Percentiles rank a stretch among this genome's conserved stretches.
Evolutionary conservation across 768 basidiomycete species (phyloP).

Genomic region (Neoboletus magnificus): DNA sequence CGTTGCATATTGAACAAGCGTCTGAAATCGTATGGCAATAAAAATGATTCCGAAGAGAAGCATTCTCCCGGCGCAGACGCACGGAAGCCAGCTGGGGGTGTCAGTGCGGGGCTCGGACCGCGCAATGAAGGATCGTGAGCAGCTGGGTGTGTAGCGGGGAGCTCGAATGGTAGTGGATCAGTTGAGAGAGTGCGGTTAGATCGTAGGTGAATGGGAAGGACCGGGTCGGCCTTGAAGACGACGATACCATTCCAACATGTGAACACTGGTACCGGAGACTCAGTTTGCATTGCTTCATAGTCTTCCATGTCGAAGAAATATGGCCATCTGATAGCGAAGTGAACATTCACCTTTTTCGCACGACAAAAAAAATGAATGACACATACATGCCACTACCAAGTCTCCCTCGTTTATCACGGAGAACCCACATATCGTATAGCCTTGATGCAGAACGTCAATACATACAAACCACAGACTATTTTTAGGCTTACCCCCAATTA

Average conservation of each 20-base stretch:
- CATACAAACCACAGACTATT: background rate
- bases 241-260: conserved; percentile 47
- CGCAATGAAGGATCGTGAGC: conserved; percentile 4
- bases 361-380: rapidly evolving
- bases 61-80: conserved; percentile 16
- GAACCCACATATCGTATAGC: conserved; percentile 23
- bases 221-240: conserved; percentile 38
- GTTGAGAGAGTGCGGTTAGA: conserved; percentile 36
- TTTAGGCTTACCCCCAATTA: conserved; percentile 30
- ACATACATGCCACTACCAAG: conserved; percentile 17
- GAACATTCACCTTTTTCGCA: background rate
- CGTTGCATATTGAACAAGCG: conserved; percentile 36
- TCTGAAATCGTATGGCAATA: conserved; percentile 42
- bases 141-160: conserved; percentile 16
- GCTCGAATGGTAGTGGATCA: conserved; percentile 21
- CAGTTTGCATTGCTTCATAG: conserved; percentile 34
- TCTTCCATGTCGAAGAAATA: conserved; percentile 40
- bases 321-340: conserved; percentile 29
- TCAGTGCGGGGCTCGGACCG: conserved; percentile 19
- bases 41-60: conserved; percentile 37
- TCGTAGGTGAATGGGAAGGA: conserved; percentile 39
- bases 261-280: conserved; percentile 42
- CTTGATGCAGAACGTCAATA: conserved; percentile 1
- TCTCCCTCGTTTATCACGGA: conserved; percentile 19
- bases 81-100: conserved; percentile 16